A percentile compares a stretch with the other conserved stretches of the same genome.
Evolutionary conservation across 495 filamentous ascomycete genomes (phyloP).

Genomic region (Tuber borchii): DNA sequence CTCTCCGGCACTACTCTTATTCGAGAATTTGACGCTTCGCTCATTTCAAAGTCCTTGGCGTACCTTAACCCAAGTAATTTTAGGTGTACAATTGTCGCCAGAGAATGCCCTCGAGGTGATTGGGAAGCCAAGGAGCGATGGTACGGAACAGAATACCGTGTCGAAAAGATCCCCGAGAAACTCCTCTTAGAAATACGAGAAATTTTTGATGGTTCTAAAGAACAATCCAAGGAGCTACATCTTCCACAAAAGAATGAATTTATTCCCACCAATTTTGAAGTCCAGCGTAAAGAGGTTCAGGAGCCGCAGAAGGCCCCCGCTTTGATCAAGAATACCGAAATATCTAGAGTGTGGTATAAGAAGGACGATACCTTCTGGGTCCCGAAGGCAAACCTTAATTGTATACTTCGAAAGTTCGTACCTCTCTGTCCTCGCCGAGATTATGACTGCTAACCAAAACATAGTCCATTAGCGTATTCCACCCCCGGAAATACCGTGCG

Average conservation of each 20-base stretch:
- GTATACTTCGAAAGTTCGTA: slow-evolving; percentile 62
- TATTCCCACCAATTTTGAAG: slow-evolving; percentile 85
- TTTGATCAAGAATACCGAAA: slow-evolving; percentile 79
- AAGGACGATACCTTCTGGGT: slow-evolving; percentile 99
- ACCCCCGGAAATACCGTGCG: slow-evolving; percentile 73
- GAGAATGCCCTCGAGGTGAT: slow-evolving; percentile 76
- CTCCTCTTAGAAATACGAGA: slow-evolving; percentile 63
- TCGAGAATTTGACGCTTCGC: slow-evolving; percentile 66
- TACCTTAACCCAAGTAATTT: slow-evolving; percentile 86
- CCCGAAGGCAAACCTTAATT: slow-evolving; percentile 78
- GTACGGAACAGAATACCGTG: slow-evolving; percentile 93
- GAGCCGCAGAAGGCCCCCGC: slow-evolving; percentile 68
- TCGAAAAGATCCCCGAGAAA: slow-evolving; percentile 70
- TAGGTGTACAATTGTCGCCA: slow-evolving; percentile 69
- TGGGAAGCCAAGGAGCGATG: slow-evolving; percentile 78
- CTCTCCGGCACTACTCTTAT: slow-evolving; percentile 68
- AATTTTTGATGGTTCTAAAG: slow-evolving; percentile 54
- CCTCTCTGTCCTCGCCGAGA: not conserved
- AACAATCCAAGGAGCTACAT: slow-evolving; percentile 65
- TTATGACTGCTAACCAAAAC: slow-evolving; percentile 16
- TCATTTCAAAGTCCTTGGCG: slow-evolving; percentile 66
- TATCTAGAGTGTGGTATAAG: slow-evolving; percentile 90
- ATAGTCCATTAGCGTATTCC: slow-evolving; percentile 59
- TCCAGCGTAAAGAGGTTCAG: slow-evolving; percentile 83
- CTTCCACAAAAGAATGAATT: slow-evolving; percentile 94